Conservation (phyloP, 768 basidiomycete species). For the Russula earlei region DNA sequence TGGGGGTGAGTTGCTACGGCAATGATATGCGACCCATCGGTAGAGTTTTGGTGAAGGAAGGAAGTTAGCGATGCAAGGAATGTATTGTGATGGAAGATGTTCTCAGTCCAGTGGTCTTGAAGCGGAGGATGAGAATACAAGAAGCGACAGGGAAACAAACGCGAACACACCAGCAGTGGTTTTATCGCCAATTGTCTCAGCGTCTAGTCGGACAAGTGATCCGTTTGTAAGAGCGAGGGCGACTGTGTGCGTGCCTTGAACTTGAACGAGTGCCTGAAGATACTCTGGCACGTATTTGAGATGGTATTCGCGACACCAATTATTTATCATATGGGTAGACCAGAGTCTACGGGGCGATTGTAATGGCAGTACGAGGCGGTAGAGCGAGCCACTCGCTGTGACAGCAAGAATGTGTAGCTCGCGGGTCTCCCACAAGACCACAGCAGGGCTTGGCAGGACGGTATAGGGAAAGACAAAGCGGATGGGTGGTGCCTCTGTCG, state of each 20-base stretch:
- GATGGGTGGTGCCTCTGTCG: slow-evolving; percentile 53
- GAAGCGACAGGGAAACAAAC: neutral
- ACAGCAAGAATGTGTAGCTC: slow-evolving; percentile 66
- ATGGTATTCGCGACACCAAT: slow-evolving; percentile 59
- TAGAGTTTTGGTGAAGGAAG: slow-evolving; percentile 41
- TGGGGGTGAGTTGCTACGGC: slow-evolving; percentile 65
- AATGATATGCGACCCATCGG: slow-evolving; percentile 51
- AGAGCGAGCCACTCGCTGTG: slow-evolving; percentile 60
- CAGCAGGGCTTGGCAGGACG: slow-evolving; percentile 53
- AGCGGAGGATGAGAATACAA: neutral
- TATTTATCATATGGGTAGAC: slow-evolving; percentile 28
- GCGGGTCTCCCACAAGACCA: slow-evolving; percentile 40
- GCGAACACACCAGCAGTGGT: slow-evolving; percentile 45
- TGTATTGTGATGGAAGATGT: slow-evolving; percentile 50
- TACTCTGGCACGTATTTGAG: slow-evolving; percentile 41
- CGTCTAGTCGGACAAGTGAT: slow-evolving; percentile 59
- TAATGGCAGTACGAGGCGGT: slow-evolving; percentile 59
- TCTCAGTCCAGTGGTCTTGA: slow-evolving; percentile 66
- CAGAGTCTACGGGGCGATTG: slow-evolving; percentile 24
- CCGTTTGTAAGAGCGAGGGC: slow-evolving; percentile 53
- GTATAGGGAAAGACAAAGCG: slow-evolving; percentile 71
- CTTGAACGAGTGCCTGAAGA: slow-evolving; percentile 38
- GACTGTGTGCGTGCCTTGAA: slow-evolving; percentile 59
- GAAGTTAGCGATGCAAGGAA: slow-evolving; percentile 60
- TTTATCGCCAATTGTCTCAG: slow-evolving; percentile 46